Conservation (phyloP, 2,329 filamentous ascomycete species). For the Colletotrichum euphorbiae region DNA sequence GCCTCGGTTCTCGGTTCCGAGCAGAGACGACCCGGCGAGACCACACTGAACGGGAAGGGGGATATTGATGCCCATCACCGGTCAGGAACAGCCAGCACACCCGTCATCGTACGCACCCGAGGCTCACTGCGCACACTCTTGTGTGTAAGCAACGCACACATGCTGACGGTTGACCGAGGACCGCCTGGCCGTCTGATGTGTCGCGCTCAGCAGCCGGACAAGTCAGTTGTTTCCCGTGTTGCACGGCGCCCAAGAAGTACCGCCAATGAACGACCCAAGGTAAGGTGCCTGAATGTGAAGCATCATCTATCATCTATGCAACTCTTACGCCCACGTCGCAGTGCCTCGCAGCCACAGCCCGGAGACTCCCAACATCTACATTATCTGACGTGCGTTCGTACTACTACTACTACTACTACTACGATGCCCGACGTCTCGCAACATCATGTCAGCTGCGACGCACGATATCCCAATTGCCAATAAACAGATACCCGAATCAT, state of each 20-base stretch:
- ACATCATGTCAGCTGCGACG: slow-evolving; percentile 12
- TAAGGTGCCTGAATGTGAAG: slow-evolving; percentile 35
- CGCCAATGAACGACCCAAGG: slow-evolving; percentile 26
- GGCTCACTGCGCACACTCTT: not conserved
- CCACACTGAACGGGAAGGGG: not conserved
- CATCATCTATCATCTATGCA: not conserved
- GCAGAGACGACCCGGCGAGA: not conserved
- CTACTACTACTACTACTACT: not conserved
- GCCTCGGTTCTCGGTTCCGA: slow-evolving; percentile 10
- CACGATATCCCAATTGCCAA: slow-evolving; percentile 3
- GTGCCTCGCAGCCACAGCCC: slow-evolving; percentile 4
- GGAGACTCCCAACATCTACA: not conserved
- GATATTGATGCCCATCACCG: slow-evolving; percentile 2
- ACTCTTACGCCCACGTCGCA: not conserved
- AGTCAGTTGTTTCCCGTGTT: not conserved
- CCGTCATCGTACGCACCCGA: not conserved
- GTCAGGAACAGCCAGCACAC: not conserved
- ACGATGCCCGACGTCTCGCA: slow-evolving; percentile 22
- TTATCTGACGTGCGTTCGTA: not conserved
- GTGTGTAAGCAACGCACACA: not conserved
- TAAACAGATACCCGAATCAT: not conserved
- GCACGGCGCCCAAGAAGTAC: slow-evolving; percentile 19
- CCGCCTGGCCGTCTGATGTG: slow-evolving; percentile 10
- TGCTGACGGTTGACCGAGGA: slow-evolving; percentile 22
- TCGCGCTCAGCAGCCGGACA: not conserved